A percentile compares a stretch with the other conserved stretches of the same genome.
Conservation (phyloP, 139 green algal genomes). For the Raphidocelis subcapitata region DNA sequence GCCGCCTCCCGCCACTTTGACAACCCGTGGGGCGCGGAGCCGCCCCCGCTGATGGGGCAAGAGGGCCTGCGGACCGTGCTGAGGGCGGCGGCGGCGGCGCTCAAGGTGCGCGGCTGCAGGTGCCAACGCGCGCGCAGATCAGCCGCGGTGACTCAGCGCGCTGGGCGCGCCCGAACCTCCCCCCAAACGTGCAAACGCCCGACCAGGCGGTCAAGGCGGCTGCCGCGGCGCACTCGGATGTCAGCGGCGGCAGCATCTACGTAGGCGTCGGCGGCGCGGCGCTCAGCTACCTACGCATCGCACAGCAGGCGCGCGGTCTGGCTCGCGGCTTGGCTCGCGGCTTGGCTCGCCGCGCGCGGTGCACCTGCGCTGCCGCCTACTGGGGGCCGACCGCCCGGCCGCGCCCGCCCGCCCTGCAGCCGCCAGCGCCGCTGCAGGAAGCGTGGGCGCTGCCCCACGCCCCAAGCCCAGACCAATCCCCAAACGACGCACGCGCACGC, state of each 20-base stretch:
- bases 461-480: not conserved
- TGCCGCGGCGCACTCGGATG: constrained; percentile 12
- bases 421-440: not conserved
- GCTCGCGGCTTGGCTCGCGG: not conserved
- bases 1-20: no score
- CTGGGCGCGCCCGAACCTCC: no score
- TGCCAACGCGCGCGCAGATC: no score
- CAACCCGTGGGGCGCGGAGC: no score
- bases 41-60: no score
- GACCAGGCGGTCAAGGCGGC: constrained; percentile 13
- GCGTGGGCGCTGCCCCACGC: not conserved
- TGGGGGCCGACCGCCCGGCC: not conserved
- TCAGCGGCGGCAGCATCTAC: constrained; percentile 25
- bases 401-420: no score
- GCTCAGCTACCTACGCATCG: constrained; percentile 20
- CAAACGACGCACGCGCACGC: no score
- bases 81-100: no score
- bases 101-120: no score
- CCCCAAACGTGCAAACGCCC: no score
- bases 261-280: constrained; percentile 15
- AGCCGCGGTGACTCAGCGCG: no score
- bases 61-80: no score
- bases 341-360: not conserved
- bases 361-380: not conserved
- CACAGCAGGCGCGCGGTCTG: constrained; percentile 9